Percentiles rank a stretch among this genome's conserved stretches.
phyloP scores from a whole-genome alignment of 257 asterid genomes.

The Misopates orontium region DNA sequence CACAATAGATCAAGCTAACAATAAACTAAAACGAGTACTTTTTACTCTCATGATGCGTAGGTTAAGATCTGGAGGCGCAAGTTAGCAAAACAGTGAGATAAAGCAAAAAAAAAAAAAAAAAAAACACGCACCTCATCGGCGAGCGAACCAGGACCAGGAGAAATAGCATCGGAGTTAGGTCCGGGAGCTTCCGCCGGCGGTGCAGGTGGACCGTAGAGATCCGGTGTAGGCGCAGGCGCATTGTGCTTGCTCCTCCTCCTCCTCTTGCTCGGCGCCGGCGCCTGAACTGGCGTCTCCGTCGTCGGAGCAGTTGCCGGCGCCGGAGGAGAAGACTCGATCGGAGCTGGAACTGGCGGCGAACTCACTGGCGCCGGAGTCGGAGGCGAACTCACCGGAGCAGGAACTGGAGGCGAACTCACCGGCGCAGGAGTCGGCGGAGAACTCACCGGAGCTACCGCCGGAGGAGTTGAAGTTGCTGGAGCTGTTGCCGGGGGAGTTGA shows the following conservation, averaged over 20 bases:
- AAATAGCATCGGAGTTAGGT: slow-evolving; percentile 36
- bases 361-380: slow-evolving; percentile 26
- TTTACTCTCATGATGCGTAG: too few relatives aligned
- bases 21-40: too few relatives aligned
- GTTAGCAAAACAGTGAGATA: too few relatives aligned
- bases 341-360: slow-evolving; percentile 38
- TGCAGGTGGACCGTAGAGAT: slow-evolving; percentile 69
- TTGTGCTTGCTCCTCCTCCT: slow-evolving; percentile 40
- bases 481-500: slow-evolving; percentile 19
- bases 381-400: slow-evolving; percentile 16
- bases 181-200: slow-evolving; percentile 84
- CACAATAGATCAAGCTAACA: too few relatives aligned
- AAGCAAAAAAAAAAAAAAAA: too few relatives aligned
- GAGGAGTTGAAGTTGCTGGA: slow-evolving; percentile 3
- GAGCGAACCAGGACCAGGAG: slow-evolving; percentile 58
- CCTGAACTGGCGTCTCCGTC: slow-evolving; percentile 27
- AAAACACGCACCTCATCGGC: slow-evolving; percentile 52
- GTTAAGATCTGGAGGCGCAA: too few relatives aligned
- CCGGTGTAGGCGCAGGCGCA: slow-evolving; percentile 71
- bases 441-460: slow-evolving; percentile 8
- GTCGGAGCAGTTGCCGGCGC: too few relatives aligned
- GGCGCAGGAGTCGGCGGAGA: slow-evolving; percentile 14
- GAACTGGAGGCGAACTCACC: neutral
- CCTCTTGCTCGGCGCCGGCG: slow-evolving; percentile 50
- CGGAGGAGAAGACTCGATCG: slow-evolving; percentile 39